These are phyloP conservation scores for Globisporangium nodosum DNA, from an alignment of 352 stramenopile species.

Conservation along the genomic window DNA sequence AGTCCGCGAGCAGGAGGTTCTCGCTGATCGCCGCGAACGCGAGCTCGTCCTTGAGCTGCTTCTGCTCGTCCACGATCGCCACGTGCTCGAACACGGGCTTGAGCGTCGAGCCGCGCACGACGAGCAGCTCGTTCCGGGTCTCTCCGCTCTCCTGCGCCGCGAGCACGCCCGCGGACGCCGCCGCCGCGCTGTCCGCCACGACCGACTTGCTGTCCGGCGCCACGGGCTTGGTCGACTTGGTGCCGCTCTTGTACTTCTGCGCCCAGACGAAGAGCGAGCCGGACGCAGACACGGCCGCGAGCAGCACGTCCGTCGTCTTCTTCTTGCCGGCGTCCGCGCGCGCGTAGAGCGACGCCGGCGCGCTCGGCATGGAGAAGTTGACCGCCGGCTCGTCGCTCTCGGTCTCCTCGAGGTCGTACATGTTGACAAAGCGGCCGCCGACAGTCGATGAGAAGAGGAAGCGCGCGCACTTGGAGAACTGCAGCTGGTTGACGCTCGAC, in stretches of 20 bases:
- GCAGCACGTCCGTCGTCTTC: constrained; percentile 63
- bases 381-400: constrained; percentile 63
- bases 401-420: constrained; percentile 66
- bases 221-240: constrained; percentile 61
- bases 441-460: constrained; percentile 74
- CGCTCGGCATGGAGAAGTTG: constrained; percentile 73
- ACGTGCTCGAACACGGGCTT: constrained; percentile 80
- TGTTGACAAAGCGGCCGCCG: constrained; percentile 74
- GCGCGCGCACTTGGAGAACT: constrained; percentile 52
- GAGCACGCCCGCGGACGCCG: constrained; percentile 39
- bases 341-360: constrained; percentile 39
- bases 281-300: constrained; percentile 49
- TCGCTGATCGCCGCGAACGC: constrained; percentile 57
- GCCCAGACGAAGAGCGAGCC: constrained; percentile 70
- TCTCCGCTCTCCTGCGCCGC: constrained; percentile 29
- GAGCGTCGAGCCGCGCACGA: constrained; percentile 63
- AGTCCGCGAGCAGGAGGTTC: constrained; percentile 51
- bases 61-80: constrained; percentile 48
- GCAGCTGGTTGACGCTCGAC: constrained; percentile 64
- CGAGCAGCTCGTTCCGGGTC: constrained; percentile 29
- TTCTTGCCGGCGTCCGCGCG: constrained; percentile 41
- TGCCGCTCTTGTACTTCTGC: constrained; percentile 55
- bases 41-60: constrained; percentile 51
- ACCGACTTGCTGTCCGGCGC: constrained; percentile 37
- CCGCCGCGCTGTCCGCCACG: constrained; percentile 20